phyloP scores from a whole-genome alignment of 257 asterid genomes.

The Solanum clarkiae region DNA sequence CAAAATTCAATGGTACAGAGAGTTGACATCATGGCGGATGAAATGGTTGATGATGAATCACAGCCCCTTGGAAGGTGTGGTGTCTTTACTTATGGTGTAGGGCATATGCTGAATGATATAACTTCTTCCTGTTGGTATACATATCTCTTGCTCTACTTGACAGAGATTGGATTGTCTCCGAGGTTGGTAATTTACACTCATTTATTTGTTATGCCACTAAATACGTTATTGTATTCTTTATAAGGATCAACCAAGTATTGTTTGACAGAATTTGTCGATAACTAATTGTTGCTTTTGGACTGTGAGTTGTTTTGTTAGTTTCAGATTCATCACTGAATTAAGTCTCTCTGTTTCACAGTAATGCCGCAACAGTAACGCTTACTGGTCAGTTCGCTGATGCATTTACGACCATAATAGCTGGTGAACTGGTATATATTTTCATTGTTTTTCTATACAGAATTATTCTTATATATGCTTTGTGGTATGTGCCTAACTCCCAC shows the following conservation, averaged over 20 bases:
- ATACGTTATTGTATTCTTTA: not conserved
- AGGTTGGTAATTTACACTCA: slow-evolving; percentile 28
- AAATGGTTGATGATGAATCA: slow-evolving; percentile 26
- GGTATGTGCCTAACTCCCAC: not conserved
- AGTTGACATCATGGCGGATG: slow-evolving; percentile 10
- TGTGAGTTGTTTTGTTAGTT: not conserved
- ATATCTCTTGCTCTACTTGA: slow-evolving; percentile 82
- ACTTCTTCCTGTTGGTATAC: slow-evolving; percentile 97
- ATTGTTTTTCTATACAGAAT: not conserved
- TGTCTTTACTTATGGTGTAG: slow-evolving; percentile 64
- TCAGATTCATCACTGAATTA: not conserved
- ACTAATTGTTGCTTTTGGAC: not conserved
- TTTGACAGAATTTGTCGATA: not conserved
- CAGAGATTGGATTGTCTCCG: slow-evolving; percentile 72
- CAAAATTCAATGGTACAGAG: not conserved
- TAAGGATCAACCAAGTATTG: not conserved
- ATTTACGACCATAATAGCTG: slow-evolving; percentile 59
- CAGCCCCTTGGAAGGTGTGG: slow-evolving; percentile 42
- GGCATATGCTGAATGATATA: slow-evolving; percentile 88
- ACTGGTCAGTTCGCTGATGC: slow-evolving; percentile 90
- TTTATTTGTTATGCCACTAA: not conserved
- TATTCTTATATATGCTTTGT: not conserved
- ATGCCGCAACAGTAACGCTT: slow-evolving; percentile 77
- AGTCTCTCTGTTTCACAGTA: slow-evolving; percentile 28
- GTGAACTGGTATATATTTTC: slow-evolving; percentile 65